A percentile compares a stretch with the other conserved stretches of the same genome.
Conservation (phyloP, 805 yeast genomes). For the Scheffersomyces coipomensis region DNA sequence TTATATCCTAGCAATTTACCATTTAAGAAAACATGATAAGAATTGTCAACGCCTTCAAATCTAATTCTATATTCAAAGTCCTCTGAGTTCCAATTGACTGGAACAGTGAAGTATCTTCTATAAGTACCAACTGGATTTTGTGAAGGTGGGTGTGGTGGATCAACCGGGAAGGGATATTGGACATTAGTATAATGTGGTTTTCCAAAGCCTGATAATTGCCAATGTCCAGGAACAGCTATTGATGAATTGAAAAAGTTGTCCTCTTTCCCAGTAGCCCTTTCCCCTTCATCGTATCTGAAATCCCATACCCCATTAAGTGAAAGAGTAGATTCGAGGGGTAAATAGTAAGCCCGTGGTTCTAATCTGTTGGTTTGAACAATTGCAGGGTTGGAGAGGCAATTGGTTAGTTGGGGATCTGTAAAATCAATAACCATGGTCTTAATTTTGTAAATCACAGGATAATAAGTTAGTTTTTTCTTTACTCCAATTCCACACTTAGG, state of each 20-base stretch:
- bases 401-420: too few species aligned
- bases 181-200: constrained; percentile 33
- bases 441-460: too few species aligned
- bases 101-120: constrained; percentile 18
- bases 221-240: constrained; percentile 30
- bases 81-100: constrained; percentile 9
- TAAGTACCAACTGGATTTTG: constrained; percentile 32
- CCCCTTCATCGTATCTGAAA: constrained; percentile 9
- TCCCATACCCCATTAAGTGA: constrained; percentile 14
- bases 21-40: constrained; percentile 30
- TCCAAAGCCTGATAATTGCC: constrained; percentile 36
- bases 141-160: constrained; percentile 31
- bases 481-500: too few species aligned
- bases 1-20: constrained; percentile 26
- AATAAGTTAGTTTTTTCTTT: too few species aligned
- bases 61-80: constrained; percentile 18
- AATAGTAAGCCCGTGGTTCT: constrained; percentile 12
- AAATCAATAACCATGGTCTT: too few species aligned
- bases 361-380: constrained; percentile 10
- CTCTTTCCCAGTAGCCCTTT: constrained; percentile 5
- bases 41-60: constrained; percentile 37
- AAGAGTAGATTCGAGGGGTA: constrained; percentile 7
- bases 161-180: constrained; percentile 26
- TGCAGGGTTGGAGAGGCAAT: constrained; percentile 10
- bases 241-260: constrained; percentile 1